Evolutionary conservation across 805 yeast genomes (phyloP), one percentile per base, ranked within the genome.

Genomic region (Phaffomyces antillensis): DNA sequence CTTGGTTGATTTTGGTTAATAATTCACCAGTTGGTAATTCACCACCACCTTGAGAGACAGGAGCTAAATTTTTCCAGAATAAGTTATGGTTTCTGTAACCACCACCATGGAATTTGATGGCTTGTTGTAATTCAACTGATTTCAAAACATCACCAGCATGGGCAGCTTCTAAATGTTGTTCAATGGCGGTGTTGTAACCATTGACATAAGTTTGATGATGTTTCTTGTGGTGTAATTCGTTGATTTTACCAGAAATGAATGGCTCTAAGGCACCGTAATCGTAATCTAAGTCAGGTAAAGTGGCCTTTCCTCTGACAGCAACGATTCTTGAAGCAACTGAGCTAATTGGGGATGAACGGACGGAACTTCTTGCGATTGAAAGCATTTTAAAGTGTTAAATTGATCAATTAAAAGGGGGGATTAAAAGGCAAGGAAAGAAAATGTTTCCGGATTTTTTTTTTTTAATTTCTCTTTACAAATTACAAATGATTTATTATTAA

Each of bases 131-230:
- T 53, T 72, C 77, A 58, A 83, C 73, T 41, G 82, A 66, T 60
- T 76, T 77, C 59, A 76, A 69, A 49, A 73, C 72, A 50, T 83
- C 85, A 49, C 81, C 77, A 36, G 68, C 66, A 49, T n/a, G n/a
- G n/a, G 75, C 59, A 40, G 95, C 89, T 55, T 77, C 85, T 13
- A 76, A 75, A 42, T 79, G 72, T 67, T 86, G 81, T 65, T 85
- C 95, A 53, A 76, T 64, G 24, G 93, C 88, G 24, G 80, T 66
- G 70, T 88, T 89, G 71, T 78, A 86, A 39, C 93, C 90, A 61
- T 76, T 84, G 54, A 87, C 96, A 60, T 88, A 88, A 32, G 96
- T 86, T 68, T 86, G 93, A 66, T 88, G 96, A 67, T 88, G 96
- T 73, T 89, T 89, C 53, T 81, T 74, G 76, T 88, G 85, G 70